Conservation (phyloP, 148 eudicot genomes). For the Heliosperma pusillum region DNA sequence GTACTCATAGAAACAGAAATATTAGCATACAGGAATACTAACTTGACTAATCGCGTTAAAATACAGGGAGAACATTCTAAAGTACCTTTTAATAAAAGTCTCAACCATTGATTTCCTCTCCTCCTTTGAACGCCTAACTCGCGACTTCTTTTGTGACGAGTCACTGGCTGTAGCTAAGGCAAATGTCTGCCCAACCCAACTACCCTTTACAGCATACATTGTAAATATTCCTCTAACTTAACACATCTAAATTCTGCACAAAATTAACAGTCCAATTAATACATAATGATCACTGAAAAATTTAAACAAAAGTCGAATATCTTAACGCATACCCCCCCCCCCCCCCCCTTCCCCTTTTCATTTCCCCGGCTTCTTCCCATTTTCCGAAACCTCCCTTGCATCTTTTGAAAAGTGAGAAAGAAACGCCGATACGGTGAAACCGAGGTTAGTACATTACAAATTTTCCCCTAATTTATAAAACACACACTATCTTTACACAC, state of each 20-base stretch:
- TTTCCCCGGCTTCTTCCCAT: too few species aligned
- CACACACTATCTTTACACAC: too few species aligned
- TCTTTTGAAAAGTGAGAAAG: too few species aligned
- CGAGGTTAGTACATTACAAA: too few species aligned
- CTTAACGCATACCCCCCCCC: too few species aligned
- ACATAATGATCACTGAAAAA: neutral
- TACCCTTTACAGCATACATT: slow-evolving; percentile 64
- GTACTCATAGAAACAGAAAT: neutral
- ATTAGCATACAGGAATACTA: neutral
- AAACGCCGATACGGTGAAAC: too few species aligned
- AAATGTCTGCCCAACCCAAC: slow-evolving; percentile 77
- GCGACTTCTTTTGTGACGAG: slow-evolving; percentile 54
- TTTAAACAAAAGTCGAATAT: neutral
- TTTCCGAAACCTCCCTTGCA: too few species aligned
- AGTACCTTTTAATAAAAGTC: slow-evolving; percentile 74
- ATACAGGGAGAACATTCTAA: neutral
- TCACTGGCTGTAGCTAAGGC: slow-evolving; percentile 62
- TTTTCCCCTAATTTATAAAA: too few species aligned
- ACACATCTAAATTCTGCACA: slow-evolving; percentile 20
- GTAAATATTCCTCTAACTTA: slow-evolving; percentile 10
- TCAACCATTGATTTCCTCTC: slow-evolving; percentile 83
- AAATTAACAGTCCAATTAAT: slow-evolving; percentile 1
- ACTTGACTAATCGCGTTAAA: neutral
- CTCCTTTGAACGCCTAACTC: slow-evolving; percentile 83
- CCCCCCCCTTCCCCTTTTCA: too few species aligned